These are phyloP conservation scores for Populus hybrid DNA, from an alignment of 441 rosid genomes.

Conservation along the genomic window DNA sequence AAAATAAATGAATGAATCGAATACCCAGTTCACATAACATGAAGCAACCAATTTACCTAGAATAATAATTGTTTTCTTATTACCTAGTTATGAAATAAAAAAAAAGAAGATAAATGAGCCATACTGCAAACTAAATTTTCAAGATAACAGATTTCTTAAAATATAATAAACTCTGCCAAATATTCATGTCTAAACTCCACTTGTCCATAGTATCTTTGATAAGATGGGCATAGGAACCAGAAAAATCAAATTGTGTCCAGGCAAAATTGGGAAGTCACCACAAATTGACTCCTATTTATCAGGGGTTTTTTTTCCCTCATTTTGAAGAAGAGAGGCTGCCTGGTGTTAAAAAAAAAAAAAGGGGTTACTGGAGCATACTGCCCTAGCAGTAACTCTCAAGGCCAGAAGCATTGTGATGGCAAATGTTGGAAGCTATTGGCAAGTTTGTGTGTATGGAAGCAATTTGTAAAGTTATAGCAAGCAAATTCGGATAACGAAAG, in stretches of 20 bases:
- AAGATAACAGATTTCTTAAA: too few relatives aligned
- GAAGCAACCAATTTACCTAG: not conserved
- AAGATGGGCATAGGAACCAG: not conserved
- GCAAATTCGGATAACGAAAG: not conserved
- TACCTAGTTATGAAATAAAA: too few relatives aligned
- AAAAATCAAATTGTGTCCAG: not conserved
- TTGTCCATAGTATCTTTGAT: not conserved
- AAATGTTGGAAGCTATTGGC: not conserved
- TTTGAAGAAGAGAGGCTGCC: not conserved
- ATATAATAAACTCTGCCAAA: not conserved
- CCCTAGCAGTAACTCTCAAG: not conserved
- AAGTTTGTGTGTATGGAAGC: not conserved
- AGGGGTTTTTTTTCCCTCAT: not conserved
- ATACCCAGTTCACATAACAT: not conserved
- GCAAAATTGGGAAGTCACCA: not conserved
- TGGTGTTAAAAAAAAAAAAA: not conserved
- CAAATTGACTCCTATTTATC: not conserved
- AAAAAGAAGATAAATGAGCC: not conserved
- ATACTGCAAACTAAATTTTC: not conserved
- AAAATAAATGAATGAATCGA: conserved; percentile 5
- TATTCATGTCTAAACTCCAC: not conserved
- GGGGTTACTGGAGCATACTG: not conserved
- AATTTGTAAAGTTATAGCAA: not conserved
- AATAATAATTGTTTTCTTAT: not conserved
- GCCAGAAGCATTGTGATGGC: not conserved